These are phyloP conservation scores for Jaltomata sinuosa DNA, from an alignment of 257 asterid species.

Conservation along the genomic window DNA sequence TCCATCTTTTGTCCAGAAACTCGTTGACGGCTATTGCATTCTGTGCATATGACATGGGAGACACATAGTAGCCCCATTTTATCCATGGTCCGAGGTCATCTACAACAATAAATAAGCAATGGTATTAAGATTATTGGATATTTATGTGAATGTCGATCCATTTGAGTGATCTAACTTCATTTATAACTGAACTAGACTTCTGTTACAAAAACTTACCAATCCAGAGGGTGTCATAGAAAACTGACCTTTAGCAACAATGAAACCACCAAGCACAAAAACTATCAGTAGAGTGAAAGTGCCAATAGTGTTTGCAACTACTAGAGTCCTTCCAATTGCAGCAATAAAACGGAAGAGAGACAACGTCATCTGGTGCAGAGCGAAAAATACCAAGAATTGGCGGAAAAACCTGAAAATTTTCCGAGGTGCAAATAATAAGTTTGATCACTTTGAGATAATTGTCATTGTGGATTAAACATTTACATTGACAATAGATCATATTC, in stretches of 20 bases:
- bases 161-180: not conserved
- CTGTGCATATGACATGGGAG: slow-evolving; percentile 29
- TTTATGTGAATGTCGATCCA: not conserved
- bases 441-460: not conserved
- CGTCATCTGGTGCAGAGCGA: slow-evolving; percentile 89
- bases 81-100: slow-evolving; percentile 27
- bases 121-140: not conserved
- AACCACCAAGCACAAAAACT: slow-evolving; percentile 92
- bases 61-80: slow-evolving; percentile 22
- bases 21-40: slow-evolving; percentile 23
- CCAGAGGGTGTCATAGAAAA: not conserved
- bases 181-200: too few relatives aligned
- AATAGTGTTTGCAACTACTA: slow-evolving; percentile 67
- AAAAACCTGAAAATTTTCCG: slow-evolving; percentile 50
- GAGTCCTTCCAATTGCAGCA: slow-evolving; percentile 80
- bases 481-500: not conserved
- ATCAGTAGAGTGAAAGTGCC: slow-evolving; percentile 72
- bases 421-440: not conserved
- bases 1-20: slow-evolving; percentile 27
- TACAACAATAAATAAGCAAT: not conserved
- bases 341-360: slow-evolving; percentile 69
- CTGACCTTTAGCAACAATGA: slow-evolving; percentile 77
- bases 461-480: not conserved
- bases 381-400: slow-evolving; percentile 66
- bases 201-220: not conserved